Evolutionary conservation across 176 grass and related monocot species (phyloP), one percentile per base, ranked within the genome.

Genomic region (Cenchrus fungigraminus): DNA sequence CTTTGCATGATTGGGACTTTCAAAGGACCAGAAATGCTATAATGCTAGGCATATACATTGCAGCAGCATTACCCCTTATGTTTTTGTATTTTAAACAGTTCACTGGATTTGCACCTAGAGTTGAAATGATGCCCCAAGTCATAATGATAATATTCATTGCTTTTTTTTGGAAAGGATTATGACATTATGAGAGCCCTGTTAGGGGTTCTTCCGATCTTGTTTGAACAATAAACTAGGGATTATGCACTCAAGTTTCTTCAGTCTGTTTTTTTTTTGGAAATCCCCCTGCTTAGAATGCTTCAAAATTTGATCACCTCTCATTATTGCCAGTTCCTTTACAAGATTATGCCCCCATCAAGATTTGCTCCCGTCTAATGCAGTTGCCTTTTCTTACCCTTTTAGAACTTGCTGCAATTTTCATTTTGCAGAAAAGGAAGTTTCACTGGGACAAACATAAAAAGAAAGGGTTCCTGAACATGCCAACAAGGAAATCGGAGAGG

Each of bases 401-500:
- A 57, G 52, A 81, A 22, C 12, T 83, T 63, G 32, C 4, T 65
- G 32, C 12, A 64, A 81, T 64, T 68, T 73, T 79, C 4, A 79
- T 80, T 82, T 90, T 95, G 70, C 93, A 95, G 93, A 95, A 83
- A 88, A 92, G 88, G 40, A 95, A 88, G 56, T 66, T 86, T 40
- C 76, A 72, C 8, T 65, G 60, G 64, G 60, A 63, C 57, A 74
- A 67, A 57, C 76, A 82, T 65, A 94, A 90, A 64, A 89, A 69
- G 57, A 95, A 92, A 88, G 86, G 78, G 44, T 61, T 42, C 40
- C 32, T 44, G 52, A 77, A 76, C 80, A 56, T 57, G 76, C 93
- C 88, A 85, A 88, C 64, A 85, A 90, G 97, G 87, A 96, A 94
- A 86, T 99, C 97, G 13, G 90, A 94, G 79, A 95, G 97, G 65